These are phyloP conservation scores for Halophytophthora polymorphica DNA, from an alignment of 352 stramenopile genomes.

Conservation along the genomic window DNA sequence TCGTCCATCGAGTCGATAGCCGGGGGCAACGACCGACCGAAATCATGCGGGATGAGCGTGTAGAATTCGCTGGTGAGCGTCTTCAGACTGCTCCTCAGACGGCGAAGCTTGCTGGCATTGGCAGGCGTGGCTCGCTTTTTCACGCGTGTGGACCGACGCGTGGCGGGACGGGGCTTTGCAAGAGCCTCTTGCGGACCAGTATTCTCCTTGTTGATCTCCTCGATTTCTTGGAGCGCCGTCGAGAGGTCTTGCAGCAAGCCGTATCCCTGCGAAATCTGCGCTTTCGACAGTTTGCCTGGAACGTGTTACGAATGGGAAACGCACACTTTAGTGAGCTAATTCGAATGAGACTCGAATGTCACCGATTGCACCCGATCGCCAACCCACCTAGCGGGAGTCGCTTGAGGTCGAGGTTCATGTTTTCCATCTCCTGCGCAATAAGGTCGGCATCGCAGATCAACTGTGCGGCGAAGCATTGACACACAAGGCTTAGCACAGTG, in stretches of 20 bases:
- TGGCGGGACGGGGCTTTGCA: slow-evolving; percentile 5
- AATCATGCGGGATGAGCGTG: slow-evolving; percentile 70
- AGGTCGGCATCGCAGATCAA: slow-evolving; percentile 50
- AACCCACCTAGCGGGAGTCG: slow-evolving; percentile 40
- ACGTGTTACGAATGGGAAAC: background rate
- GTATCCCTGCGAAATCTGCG: slow-evolving; percentile 67
- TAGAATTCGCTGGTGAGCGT: slow-evolving; percentile 64
- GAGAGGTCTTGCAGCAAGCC: slow-evolving; percentile 48
- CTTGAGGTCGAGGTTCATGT: slow-evolving; percentile 58
- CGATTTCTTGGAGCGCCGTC: slow-evolving; percentile 44
- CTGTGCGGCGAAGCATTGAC: slow-evolving; percentile 17
- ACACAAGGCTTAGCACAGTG: too few species aligned
- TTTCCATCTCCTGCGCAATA: slow-evolving; percentile 40
- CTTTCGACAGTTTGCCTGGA: slow-evolving; percentile 42
- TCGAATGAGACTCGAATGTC: background rate
- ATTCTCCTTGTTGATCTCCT: slow-evolving; percentile 24
- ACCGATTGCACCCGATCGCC: background rate
- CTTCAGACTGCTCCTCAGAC: slow-evolving; percentile 53
- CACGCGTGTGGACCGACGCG: slow-evolving; percentile 22
- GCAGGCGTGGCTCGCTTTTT: too few species aligned
- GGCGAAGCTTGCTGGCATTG: slow-evolving; percentile 10
- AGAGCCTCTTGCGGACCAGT: too few species aligned
- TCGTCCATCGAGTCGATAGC: slow-evolving; percentile 57
- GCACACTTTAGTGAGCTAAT: background rate
- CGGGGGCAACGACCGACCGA: slow-evolving; percentile 51